phyloP scores from a whole-genome alignment of 148 eudicot genomes.

The Vaccinium myrtillus region DNA sequence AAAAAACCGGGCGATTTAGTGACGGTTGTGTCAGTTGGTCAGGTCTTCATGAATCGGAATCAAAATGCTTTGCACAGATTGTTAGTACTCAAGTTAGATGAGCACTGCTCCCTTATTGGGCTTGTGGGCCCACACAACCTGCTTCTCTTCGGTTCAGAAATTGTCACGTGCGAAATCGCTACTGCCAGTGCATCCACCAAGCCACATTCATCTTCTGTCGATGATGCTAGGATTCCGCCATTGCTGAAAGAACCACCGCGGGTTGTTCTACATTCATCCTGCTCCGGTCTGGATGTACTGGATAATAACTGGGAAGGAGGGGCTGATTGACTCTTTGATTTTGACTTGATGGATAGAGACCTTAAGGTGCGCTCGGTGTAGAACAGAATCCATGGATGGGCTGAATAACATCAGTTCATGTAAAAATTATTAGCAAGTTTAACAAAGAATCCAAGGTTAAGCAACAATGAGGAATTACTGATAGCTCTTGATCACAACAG shows the following conservation, averaged over 20 bases:
- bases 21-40: constrained; percentile 12
- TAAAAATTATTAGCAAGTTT: background rate
- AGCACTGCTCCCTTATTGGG: constrained; percentile 53
- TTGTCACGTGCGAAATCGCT: constrained; percentile 61
- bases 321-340: constrained; percentile 32
- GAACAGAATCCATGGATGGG: constrained; percentile 90
- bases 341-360: constrained; percentile 51
- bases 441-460: background rate
- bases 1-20: background rate
- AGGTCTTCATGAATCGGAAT: constrained; percentile 21
- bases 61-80: constrained; percentile 69
- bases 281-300: constrained; percentile 8
- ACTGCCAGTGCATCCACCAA: constrained; percentile 59
- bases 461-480: background rate
- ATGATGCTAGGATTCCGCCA: constrained; percentile 24
- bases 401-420: constrained; percentile 23
- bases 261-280: constrained; percentile 22
- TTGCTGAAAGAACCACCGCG: constrained; percentile 17
- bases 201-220: constrained; percentile 43
- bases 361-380: constrained; percentile 62
- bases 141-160: constrained; percentile 64
- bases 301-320: constrained; percentile 24
- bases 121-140: constrained; percentile 42
- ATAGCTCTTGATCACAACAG: no score
- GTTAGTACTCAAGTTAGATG: constrained; percentile 40